Conservation (phyloP, 139 green algal species). For the Helicosporidium sp. region DNA sequence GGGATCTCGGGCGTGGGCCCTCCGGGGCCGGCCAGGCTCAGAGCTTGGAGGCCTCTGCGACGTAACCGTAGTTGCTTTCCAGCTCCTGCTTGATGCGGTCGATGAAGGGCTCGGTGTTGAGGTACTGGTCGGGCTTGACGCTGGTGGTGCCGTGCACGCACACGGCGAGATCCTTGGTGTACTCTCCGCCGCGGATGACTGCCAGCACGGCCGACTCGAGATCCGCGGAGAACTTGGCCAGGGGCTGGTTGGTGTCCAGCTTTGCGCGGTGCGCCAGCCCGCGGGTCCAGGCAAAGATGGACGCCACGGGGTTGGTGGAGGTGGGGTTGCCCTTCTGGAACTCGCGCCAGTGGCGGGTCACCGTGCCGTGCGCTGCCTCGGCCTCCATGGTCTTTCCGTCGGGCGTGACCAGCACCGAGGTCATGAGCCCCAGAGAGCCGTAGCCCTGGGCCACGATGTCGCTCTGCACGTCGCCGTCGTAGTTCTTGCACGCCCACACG, state of each 20-base stretch:
- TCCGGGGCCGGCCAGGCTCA: too few species aligned
- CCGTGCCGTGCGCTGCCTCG: slow-evolving; percentile 83
- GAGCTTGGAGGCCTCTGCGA: background rate
- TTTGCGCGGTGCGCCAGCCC: slow-evolving; percentile 75
- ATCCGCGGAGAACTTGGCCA: slow-evolving; percentile 52
- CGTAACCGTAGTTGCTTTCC: slow-evolving; percentile 9
- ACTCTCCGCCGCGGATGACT: slow-evolving; percentile 62
- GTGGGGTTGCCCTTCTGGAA: slow-evolving; percentile 86
- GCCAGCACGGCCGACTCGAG: slow-evolving; percentile 72
- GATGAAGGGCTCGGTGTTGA: slow-evolving; percentile 86
- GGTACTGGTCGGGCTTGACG: slow-evolving; percentile 62
- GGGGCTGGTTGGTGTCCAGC: slow-evolving; percentile 65
- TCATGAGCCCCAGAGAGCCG: slow-evolving; percentile 89
- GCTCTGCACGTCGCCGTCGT: slow-evolving; percentile 75
- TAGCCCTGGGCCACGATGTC: slow-evolving; percentile 85
- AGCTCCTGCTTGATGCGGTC: slow-evolving; percentile 48
- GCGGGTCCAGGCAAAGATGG: slow-evolving; percentile 90
- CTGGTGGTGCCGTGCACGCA: slow-evolving; percentile 61
- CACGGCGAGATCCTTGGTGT: slow-evolving; percentile 92
- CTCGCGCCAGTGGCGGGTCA: slow-evolving; percentile 86
- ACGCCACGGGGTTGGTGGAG: slow-evolving; percentile 83
- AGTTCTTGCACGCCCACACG: slow-evolving; percentile 97
- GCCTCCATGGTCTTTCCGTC: slow-evolving; percentile 85
- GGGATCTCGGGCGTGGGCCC: too few species aligned
- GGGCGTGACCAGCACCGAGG: slow-evolving; percentile 73